Conservation (phyloP, 2,329 filamentous ascomycete species). For the Knufia fluminis region DNA sequence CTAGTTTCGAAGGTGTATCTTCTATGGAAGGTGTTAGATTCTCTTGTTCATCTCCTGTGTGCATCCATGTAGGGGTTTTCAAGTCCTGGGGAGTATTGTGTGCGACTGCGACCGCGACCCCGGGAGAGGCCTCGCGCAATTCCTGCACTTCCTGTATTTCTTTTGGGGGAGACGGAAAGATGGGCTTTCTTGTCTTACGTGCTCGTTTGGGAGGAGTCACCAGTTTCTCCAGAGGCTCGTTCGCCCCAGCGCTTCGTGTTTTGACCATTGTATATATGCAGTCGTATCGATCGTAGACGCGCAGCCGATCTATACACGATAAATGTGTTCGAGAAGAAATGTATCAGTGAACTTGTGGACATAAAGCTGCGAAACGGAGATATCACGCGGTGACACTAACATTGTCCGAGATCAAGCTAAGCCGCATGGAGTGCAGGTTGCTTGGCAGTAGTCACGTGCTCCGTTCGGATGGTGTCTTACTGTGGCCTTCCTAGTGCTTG, state of each 20-base stretch:
- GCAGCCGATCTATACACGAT: too few relatives aligned
- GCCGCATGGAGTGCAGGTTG: too few relatives aligned
- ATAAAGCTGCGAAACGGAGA: too few relatives aligned
- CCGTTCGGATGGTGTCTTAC: too few relatives aligned
- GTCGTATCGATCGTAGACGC: too few relatives aligned
- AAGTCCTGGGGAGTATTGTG: not conserved
- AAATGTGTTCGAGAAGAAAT: too few relatives aligned
- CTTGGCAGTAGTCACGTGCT: too few relatives aligned
- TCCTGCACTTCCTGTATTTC: not conserved
- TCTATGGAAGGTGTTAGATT: conserved; percentile 7
- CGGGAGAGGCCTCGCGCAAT: too few relatives aligned
- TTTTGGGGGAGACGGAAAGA: not conserved
- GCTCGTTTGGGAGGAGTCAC: not conserved
- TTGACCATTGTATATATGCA: conserved; percentile 3
- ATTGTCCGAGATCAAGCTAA: too few relatives aligned
- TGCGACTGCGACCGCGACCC: not conserved
- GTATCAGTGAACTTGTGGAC: too few relatives aligned
- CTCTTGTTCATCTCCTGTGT: not conserved
- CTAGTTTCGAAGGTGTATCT: not conserved
- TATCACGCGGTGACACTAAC: too few relatives aligned
- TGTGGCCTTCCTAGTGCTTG: too few relatives aligned
- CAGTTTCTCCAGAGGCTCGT: conserved; percentile 6
- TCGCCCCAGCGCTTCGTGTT: conserved; percentile 3
- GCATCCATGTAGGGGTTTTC: not conserved
- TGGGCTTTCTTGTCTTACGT: conserved; percentile 2